These are phyloP conservation scores for Ascochyta viciae-villosae DNA, from an alignment of 2,329 filamentous ascomycete species.

Conservation along the genomic window DNA sequence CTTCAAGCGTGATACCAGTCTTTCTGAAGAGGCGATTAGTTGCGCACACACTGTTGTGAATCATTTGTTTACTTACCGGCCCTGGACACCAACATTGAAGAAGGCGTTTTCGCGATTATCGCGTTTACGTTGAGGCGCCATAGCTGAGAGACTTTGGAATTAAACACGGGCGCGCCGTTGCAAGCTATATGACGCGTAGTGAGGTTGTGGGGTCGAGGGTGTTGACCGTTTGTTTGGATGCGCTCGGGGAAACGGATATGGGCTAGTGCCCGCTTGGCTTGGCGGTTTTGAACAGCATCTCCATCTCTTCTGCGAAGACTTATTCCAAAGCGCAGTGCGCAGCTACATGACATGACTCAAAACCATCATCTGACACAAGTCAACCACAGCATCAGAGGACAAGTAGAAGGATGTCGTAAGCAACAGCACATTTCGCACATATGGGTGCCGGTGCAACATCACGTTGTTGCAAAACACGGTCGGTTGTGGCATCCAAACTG, in stretches of 20 bases:
- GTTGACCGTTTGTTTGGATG: slow-evolving; percentile 34
- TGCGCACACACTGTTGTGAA: slow-evolving; percentile 6
- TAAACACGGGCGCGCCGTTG: background rate
- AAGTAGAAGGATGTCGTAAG: too few relatives aligned
- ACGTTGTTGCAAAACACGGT: background rate
- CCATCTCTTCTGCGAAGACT: too few relatives aligned
- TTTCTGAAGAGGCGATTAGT: slow-evolving; percentile 65
- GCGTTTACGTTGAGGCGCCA: slow-evolving; percentile 47
- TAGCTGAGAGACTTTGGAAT: slow-evolving; percentile 10
- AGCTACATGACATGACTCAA: too few relatives aligned
- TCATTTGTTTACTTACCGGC: slow-evolving; percentile 38
- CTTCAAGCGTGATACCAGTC: slow-evolving; percentile 83
- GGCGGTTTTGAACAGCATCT: background rate
- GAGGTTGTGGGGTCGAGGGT: slow-evolving; percentile 21
- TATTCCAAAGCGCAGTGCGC: too few relatives aligned
- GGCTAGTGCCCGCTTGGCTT: slow-evolving; percentile 10
- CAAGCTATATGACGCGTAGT: slow-evolving; percentile 26
- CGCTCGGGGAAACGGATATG: slow-evolving; percentile 13
- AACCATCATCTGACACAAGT: background rate
- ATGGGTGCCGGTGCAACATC: background rate
- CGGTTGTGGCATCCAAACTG: slow-evolving; percentile 27
- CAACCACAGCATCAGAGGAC: background rate
- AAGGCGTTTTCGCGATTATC: slow-evolving; percentile 50
- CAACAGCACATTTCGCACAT: background rate
- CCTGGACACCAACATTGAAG: slow-evolving; percentile 51